Evolutionary conservation across 2,329 filamentous ascomycete genomes (phyloP).

Genomic region (Aspergillus tamarii): DNA sequence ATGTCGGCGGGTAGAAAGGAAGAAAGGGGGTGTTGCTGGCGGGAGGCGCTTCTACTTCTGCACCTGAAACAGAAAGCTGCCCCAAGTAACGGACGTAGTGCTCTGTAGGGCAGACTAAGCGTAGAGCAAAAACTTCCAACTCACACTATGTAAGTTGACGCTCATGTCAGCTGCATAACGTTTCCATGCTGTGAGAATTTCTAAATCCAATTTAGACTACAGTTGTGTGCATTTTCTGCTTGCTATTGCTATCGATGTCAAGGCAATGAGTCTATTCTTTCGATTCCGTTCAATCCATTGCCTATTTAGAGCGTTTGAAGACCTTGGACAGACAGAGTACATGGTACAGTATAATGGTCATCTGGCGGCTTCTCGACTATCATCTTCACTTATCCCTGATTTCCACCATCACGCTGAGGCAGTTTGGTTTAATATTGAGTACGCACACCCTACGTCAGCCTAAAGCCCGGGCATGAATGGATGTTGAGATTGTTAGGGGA

Average conservation of each 20-base stretch:
- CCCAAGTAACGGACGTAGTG: slow-evolving; percentile 25
- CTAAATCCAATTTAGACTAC: neutral
- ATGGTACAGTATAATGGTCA: neutral
- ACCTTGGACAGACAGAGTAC: neutral
- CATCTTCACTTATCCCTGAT: neutral
- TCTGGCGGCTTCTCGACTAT: neutral
- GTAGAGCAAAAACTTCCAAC: neutral
- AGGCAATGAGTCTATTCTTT: neutral
- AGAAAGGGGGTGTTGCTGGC: slow-evolving; percentile 24
- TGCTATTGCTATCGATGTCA: neutral
- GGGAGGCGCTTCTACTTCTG: slow-evolving; percentile 22
- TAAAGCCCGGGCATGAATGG: neutral
- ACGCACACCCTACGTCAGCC: neutral
- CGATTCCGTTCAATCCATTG: neutral
- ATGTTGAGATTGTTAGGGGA: neutral
- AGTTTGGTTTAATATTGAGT: neutral
- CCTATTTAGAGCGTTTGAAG: neutral
- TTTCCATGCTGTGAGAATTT: neutral
- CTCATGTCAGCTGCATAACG: neutral
- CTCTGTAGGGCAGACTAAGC: neutral
- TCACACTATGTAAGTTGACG: neutral
- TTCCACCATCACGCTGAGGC: neutral
- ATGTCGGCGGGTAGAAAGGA: slow-evolving; percentile 15
- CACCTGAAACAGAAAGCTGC: slow-evolving; percentile 28
- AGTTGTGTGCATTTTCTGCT: neutral